A percentile compares a stretch with the other conserved stretches of the same genome.
Evolutionary conservation across 2,329 filamentous ascomycete species (phyloP).

Genomic region (Exophiala aquamarina): DNA sequence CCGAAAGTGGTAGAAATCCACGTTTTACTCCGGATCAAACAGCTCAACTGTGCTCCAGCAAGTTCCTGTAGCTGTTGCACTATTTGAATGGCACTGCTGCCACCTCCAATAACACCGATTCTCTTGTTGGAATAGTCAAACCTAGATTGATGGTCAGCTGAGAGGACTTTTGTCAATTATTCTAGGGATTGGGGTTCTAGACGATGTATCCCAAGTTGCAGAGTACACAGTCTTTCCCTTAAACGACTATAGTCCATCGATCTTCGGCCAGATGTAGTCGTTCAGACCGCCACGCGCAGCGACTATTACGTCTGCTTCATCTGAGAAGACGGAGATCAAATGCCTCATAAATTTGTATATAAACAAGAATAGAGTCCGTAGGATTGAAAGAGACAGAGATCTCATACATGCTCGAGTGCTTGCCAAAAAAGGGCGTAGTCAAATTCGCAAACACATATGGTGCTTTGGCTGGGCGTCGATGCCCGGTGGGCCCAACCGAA

Average conservation of each 20-base stretch:
- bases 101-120: conserved; percentile 29
- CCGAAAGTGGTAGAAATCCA: conserved; percentile 29
- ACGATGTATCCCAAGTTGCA: conserved; percentile 1
- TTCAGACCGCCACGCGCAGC: conserved; percentile 57
- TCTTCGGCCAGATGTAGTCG: conserved; percentile 29
- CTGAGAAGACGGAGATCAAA: conserved; percentile 3
- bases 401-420: background rate
- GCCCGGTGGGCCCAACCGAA: too few species aligned
- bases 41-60: conserved; percentile 19
- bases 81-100: conserved; percentile 28
- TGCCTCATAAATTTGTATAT: too few species aligned
- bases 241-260: conserved; percentile 31
- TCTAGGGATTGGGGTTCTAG: too few species aligned
- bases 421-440: too few species aligned
- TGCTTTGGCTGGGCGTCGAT: too few species aligned
- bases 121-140: conserved; percentile 29
- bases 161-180: conserved; percentile 31
- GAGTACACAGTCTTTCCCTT: conserved; percentile 32
- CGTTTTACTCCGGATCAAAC: conserved; percentile 31
- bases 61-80: conserved; percentile 40
- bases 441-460: too few species aligned
- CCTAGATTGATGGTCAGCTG: conserved; percentile 31
- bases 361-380: background rate
- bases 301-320: conserved; percentile 37
- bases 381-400: background rate